Conservation (phyloP, 306 rosid genomes). For the Vigna angularis region DNA sequence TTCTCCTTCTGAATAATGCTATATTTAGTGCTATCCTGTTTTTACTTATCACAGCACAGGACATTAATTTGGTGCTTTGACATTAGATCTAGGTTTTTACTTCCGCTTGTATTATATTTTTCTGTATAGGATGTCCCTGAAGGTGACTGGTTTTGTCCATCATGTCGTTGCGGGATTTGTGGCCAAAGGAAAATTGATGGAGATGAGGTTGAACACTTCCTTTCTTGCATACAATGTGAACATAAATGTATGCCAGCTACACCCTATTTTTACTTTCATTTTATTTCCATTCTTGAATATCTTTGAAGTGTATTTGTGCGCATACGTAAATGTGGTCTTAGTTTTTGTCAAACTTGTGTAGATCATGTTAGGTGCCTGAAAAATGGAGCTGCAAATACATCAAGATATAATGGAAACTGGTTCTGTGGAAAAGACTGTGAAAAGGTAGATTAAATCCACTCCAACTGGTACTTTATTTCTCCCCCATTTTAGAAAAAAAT, state of each 20-base stretch:
- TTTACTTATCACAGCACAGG: neutral
- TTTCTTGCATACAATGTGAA: conserved; percentile 80
- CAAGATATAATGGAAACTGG: conserved; percentile 52
- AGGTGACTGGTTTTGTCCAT: conserved; percentile 93
- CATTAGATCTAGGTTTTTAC: conserved; percentile 40
- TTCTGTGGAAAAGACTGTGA: conserved; percentile 73
- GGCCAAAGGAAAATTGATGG: conserved; percentile 51
- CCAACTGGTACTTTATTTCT: neutral
- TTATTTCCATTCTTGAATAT: conserved; percentile 9
- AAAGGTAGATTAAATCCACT: conserved; percentile 56
- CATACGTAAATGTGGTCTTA: conserved; percentile 21
- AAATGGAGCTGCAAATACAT: conserved; percentile 35
- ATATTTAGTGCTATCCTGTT: conserved; percentile 11
- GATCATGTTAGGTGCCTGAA: conserved; percentile 76
- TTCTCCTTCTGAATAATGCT: conserved; percentile 33
- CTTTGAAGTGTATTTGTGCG: conserved; percentile 13
- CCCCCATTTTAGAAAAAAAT: neutral
- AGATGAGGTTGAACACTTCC: conserved; percentile 47
- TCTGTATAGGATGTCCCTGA: conserved; percentile 70
- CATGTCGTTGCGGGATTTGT: conserved; percentile 81
- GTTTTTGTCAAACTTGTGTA: conserved; percentile 50
- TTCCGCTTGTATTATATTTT: conserved; percentile 35
- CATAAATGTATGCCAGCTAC: conserved; percentile 63
- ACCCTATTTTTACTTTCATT: conserved; percentile 24
- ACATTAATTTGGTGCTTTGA: neutral